Percentiles rank a stretch among this genome's conserved stretches.
phyloP scores from a whole-genome alignment of 2,329 filamentous ascomycete species.

The Talaromyces piceae region DNA sequence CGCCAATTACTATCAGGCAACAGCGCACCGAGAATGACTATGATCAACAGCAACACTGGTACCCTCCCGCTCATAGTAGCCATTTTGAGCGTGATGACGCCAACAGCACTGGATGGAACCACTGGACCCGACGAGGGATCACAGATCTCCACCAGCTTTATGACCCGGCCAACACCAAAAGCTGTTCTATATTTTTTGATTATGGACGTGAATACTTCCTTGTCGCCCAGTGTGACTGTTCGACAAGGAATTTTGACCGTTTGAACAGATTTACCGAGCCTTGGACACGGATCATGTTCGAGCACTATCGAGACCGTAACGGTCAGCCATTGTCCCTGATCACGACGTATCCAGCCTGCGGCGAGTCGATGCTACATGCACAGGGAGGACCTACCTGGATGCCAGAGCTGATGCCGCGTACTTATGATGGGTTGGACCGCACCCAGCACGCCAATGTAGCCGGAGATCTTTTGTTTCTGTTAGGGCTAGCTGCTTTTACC shows the following conservation, averaged over 20 bases:
- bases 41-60: background rate
- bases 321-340: background rate
- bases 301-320: background rate
- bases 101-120: constrained; percentile 8
- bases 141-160: background rate
- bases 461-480: constrained; percentile 6
- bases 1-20: constrained; percentile 3
- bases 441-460: constrained; percentile 1
- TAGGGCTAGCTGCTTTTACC: constrained; percentile 9
- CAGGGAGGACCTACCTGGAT: constrained; percentile 2
- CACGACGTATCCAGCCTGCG: background rate
- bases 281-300: constrained; percentile 5
- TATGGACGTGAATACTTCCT: constrained; percentile 6
- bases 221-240: constrained; percentile 2
- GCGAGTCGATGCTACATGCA: background rate
- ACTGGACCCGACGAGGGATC: constrained; percentile 3
- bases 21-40: background rate
- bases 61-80: background rate
- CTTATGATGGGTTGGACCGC: constrained; percentile 3
- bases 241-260: background rate
- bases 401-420: constrained; percentile 5
- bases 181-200: constrained; percentile 10
- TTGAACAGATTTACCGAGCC: background rate
- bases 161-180: background rate
- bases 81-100: background rate